Evolutionary conservation across 2,329 filamentous ascomycete species (phyloP).

Genomic region (Ceratocystis eucalypticola): DNA sequence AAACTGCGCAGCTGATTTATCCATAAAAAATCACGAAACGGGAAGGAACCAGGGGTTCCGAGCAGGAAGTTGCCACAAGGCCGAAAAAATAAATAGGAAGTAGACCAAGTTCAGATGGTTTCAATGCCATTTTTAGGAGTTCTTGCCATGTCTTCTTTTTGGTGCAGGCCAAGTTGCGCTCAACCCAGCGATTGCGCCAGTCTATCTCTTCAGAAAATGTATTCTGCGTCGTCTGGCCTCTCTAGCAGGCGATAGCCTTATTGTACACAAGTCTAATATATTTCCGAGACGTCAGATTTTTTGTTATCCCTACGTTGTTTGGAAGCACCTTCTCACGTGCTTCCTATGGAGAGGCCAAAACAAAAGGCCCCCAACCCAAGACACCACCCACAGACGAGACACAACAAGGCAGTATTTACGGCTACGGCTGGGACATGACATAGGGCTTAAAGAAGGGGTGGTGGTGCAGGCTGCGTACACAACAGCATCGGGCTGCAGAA

Average conservation of each 20-base stretch:
- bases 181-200: no score
- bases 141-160: background rate
- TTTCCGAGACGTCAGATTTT: no score
- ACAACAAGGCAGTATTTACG: background rate
- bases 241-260: no score
- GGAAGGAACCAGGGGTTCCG: conserved; percentile 5
- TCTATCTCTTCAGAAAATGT: no score
- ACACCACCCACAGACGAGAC: background rate
- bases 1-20: background rate
- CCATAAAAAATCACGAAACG: background rate
- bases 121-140: background rate
- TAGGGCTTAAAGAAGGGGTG: background rate
- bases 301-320: no score
- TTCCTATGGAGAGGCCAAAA: background rate
- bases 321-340: no score
- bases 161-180: background rate
- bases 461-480: background rate
- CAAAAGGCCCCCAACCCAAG: background rate
- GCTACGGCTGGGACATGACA: background rate
- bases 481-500: background rate
- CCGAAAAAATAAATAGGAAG: background rate
- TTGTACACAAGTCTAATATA: no score
- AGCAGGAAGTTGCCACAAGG: background rate
- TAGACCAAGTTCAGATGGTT: background rate
- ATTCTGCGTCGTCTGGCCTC: no score